Conservation (phyloP, 768 basidiomycete species). For the Rhizopogon vinicolor region DNA sequence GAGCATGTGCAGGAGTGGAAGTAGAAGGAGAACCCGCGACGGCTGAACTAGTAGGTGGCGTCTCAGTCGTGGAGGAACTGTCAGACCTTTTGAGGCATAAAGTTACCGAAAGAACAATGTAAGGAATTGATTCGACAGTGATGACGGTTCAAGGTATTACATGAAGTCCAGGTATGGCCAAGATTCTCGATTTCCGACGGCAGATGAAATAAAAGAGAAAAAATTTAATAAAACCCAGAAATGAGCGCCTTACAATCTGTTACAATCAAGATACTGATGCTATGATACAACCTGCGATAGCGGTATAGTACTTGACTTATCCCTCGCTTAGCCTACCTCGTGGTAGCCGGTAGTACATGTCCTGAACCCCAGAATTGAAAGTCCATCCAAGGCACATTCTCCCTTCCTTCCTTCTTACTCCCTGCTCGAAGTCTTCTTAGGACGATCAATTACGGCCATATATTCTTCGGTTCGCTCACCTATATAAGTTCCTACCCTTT, state of each 20-base stretch:
- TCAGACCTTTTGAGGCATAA: conserved; percentile 17
- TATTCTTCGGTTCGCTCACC: conserved; percentile 6
- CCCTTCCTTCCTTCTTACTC: conserved; percentile 9
- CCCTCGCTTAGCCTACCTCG: conserved; percentile 21
- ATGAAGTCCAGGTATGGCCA: neutral
- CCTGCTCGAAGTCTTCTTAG: conserved; percentile 7
- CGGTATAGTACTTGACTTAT: neutral
- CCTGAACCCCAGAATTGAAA: neutral
- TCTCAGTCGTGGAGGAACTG: neutral
- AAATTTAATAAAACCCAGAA: conserved; percentile 15
- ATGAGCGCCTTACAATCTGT: conserved; percentile 10
- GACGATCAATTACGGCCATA: conserved; percentile 23
- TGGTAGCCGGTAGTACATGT: conserved; percentile 9
- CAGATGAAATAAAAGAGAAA: conserved; percentile 22
- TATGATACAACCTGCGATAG: conserved; percentile 7
- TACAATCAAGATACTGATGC: conserved; percentile 4
- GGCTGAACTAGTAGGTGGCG: too few species aligned
- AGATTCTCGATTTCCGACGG: conserved; percentile 14
- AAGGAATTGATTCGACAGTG: conserved; percentile 19
- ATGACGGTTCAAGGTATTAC: conserved; percentile 10
- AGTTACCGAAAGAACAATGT: conserved; percentile 22
- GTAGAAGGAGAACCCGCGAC: conserved; percentile 1
- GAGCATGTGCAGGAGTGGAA: neutral
- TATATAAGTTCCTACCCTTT: conserved; percentile 15
- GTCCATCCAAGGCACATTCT: conserved; percentile 3